These are phyloP conservation scores for Brassica cretica DNA, from an alignment of 345 rosid genomes.

Conservation along the genomic window DNA sequence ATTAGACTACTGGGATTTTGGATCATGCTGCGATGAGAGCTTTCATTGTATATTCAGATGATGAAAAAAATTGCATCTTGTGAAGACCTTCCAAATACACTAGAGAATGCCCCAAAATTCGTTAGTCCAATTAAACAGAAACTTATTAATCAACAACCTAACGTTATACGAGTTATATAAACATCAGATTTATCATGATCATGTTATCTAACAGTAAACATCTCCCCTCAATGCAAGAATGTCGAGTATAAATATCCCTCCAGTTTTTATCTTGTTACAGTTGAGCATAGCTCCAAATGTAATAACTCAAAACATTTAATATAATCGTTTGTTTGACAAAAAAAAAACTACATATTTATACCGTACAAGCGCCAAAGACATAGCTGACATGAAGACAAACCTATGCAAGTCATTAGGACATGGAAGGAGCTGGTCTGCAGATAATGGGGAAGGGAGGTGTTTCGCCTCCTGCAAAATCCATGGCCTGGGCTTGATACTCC, in stretches of 20 bases:
- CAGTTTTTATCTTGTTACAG: no score
- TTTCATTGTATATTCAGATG: background rate
- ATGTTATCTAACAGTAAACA: background rate
- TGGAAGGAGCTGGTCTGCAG: background rate
- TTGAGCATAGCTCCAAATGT: background rate
- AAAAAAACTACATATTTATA: no score
- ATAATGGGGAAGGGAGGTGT: background rate
- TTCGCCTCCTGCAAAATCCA: background rate
- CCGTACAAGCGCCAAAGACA: background rate
- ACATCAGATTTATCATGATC: background rate
- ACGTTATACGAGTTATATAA: background rate
- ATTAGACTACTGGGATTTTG: background rate
- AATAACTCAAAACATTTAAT: no score
- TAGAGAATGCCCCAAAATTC: background rate
- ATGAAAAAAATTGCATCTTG: background rate
- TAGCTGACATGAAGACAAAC: background rate
- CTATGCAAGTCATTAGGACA: background rate
- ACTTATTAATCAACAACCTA: background rate
- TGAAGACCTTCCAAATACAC: background rate
- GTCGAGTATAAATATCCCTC: no score
- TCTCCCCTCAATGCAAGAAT: background rate
- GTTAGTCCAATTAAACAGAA: background rate
- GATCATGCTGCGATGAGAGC: background rate
- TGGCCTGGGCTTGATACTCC: slow-evolving; percentile 12
- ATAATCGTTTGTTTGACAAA: no score